Evolutionary conservation across 1,284 basidiomycete species (phyloP).

Genomic region (Leucoagaricus sp.): DNA sequence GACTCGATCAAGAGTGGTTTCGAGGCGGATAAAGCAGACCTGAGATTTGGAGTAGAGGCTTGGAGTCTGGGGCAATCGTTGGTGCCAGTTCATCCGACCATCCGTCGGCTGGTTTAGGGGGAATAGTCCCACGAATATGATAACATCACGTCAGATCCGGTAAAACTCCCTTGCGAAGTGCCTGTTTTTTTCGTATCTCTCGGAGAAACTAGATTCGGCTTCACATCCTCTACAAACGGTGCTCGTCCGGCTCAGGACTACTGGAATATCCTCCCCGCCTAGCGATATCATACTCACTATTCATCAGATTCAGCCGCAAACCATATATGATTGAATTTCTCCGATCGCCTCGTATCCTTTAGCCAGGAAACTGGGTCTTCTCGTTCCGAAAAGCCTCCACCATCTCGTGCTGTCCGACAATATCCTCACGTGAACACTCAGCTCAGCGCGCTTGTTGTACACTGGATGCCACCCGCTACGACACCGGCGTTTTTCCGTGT

Average conservation of each 20-base stretch:
- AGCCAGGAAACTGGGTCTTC: not conserved
- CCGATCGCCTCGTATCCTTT: not conserved
- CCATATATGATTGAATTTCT: not conserved
- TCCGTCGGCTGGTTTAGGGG: not conserved
- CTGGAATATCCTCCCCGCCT: not conserved
- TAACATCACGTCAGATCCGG: not conserved
- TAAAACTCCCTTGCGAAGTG: not conserved
- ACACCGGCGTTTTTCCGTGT: constrained; percentile 3
- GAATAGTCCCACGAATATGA: not conserved
- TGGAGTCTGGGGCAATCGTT: too few relatives aligned
- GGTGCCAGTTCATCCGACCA: too few relatives aligned
- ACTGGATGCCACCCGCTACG: not conserved
- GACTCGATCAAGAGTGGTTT: not conserved
- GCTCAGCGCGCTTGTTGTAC: not conserved
- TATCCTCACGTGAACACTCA: not conserved
- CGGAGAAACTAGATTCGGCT: not conserved
- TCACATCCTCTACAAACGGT: not conserved
- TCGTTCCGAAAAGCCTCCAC: constrained; percentile 5
- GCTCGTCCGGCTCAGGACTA: not conserved
- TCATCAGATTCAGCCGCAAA: not conserved
- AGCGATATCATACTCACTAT: not conserved
- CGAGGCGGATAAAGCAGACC: not conserved
- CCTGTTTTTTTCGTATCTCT: not conserved
- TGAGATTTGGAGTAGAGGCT: too few relatives aligned
- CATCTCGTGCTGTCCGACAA: not conserved